phyloP scores from a whole-genome alignment of 305 asterid genomes.

The Solanum hybrid region DNA sequence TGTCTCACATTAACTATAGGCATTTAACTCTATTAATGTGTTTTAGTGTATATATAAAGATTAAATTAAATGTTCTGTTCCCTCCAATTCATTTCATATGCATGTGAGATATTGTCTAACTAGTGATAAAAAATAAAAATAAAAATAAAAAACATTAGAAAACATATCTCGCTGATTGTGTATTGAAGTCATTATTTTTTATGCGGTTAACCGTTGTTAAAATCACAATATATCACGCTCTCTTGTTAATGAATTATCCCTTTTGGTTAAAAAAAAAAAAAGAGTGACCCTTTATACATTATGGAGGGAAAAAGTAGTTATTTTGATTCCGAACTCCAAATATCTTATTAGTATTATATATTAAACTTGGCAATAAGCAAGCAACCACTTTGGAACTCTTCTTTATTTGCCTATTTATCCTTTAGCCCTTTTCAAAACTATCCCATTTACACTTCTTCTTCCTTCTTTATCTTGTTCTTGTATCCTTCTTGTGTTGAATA shows the following conservation, averaged over 20 bases:
- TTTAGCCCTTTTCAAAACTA: background rate
- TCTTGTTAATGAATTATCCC: no score
- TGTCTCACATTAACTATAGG: background rate
- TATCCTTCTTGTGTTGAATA: background rate
- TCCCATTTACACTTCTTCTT: background rate
- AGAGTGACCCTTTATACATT: background rate
- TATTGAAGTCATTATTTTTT: background rate
- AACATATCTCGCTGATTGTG: background rate
- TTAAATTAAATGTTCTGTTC: background rate
- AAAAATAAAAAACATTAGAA: background rate
- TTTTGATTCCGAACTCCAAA: background rate
- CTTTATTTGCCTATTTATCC: background rate
- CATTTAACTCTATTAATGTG: background rate
- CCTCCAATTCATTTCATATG: background rate
- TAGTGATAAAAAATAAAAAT: background rate
- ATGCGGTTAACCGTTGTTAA: rapidly evolving
- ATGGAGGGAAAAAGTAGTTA: background rate
- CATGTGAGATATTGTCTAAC: background rate
- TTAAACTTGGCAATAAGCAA: background rate
- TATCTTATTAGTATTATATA: background rate
- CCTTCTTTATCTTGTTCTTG: background rate
- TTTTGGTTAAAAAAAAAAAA: background rate
- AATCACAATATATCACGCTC: background rate
- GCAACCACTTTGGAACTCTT: background rate
- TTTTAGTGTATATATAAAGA: background rate